A percentile compares a stretch with the other conserved stretches of the same genome.
Evolutionary conservation across 495 filamentous ascomycete species (phyloP).

Genomic region (Aspergillus indologenus): DNA sequence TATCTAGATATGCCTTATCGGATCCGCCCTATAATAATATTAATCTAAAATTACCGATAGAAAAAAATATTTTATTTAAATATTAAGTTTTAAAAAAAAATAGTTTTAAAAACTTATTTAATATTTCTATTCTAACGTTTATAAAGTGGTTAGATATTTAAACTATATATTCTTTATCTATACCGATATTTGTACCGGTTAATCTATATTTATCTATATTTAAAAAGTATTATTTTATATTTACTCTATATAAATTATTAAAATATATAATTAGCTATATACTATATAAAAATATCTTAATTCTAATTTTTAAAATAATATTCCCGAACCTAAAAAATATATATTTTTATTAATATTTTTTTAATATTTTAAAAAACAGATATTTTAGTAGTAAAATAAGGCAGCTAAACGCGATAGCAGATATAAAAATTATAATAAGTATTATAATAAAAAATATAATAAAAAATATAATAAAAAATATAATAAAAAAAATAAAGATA

Average conservation of each 20-base stretch:
- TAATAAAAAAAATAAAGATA: constrained; percentile 1
- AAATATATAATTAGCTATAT: not conserved
- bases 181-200: too few relatives aligned
- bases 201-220: too few relatives aligned
- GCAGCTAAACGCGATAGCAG: too few relatives aligned
- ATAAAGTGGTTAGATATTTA: not conserved
- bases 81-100: not conserved
- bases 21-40: too few relatives aligned
- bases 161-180: not conserved
- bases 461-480: too few relatives aligned
- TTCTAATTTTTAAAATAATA: too few relatives aligned
- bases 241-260: constrained; percentile 1
- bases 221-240: too few relatives aligned
- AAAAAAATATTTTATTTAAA: too few relatives aligned
- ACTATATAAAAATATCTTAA: not conserved
- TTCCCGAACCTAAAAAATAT: too few relatives aligned
- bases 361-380: not conserved
- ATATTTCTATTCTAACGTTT: not conserved
- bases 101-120: not conserved
- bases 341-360: not conserved
- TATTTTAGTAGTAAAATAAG: not conserved
- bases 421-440: not conserved
- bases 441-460: too few relatives aligned
- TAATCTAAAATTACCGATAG: too few relatives aligned
- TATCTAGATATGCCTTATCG: too few relatives aligned